Percentiles rank a stretch among this genome's conserved stretches.
These are phyloP conservation scores for Phytophthora pseudosyringae DNA, from an alignment of 352 stramenopile species.

Conservation along the genomic window DNA sequence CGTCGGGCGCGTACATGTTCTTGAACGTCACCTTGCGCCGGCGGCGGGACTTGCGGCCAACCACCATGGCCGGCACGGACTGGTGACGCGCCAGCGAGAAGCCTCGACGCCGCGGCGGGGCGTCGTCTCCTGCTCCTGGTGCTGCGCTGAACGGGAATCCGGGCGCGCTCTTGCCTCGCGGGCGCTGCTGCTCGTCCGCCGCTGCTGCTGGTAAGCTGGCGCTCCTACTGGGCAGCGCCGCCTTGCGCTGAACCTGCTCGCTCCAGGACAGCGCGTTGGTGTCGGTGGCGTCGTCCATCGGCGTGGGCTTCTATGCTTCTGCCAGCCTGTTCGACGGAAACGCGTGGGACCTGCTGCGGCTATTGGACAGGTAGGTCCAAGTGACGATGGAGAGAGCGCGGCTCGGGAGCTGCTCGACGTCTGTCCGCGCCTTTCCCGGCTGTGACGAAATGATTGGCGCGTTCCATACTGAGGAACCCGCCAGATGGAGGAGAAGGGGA, in stretches of 20 bases:
- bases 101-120: constrained; percentile 20
- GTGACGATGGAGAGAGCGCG: neutral
- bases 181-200: constrained; percentile 14
- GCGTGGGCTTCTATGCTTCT: constrained; percentile 10
- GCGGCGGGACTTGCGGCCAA: constrained; percentile 19
- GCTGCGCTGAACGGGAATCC: neutral
- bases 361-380: neutral
- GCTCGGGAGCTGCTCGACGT: neutral
- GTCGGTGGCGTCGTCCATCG: constrained; percentile 17
- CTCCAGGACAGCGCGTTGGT: constrained; percentile 34
- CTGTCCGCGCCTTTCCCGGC: constrained; percentile 8
- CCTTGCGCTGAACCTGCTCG: constrained; percentile 40
- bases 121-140: neutral
- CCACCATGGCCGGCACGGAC: constrained; percentile 30
- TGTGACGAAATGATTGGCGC: neutral
- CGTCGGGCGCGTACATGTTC: constrained; percentile 47
- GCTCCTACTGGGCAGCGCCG: constrained; percentile 17
- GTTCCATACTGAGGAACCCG: too few relatives aligned
- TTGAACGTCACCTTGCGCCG: constrained; percentile 60
- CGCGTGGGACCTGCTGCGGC: neutral
- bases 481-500: too few relatives aligned
- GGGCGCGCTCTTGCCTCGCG: constrained; percentile 27
- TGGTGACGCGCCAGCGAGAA: constrained; percentile 27
- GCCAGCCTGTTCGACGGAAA: constrained; percentile 29
- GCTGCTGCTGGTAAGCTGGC: neutral